These are phyloP conservation scores for Suhomyces faveliae DNA, from an alignment of 805 yeast genomes.

Conservation along the genomic window DNA sequence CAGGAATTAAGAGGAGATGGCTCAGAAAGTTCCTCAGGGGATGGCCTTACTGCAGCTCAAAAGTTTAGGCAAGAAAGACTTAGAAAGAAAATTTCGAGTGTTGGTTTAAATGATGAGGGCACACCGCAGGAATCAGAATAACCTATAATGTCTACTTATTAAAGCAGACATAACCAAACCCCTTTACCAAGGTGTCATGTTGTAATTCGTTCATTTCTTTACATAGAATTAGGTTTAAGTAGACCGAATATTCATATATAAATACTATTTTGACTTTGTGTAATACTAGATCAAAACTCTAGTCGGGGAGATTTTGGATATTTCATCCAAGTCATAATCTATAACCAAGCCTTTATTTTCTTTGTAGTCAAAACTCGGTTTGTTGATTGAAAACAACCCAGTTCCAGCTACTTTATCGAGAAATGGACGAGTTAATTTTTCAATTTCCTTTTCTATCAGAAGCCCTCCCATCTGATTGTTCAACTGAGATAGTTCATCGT, in stretches of 20 bases:
- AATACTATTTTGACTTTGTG: neutral
- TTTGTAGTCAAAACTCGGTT: slow-evolving; percentile 33
- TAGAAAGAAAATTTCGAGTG: slow-evolving; percentile 21
- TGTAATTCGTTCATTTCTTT: slow-evolving; percentile 1
- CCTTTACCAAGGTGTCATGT: neutral
- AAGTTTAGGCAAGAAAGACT: slow-evolving; percentile 41
- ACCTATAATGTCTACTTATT: neutral
- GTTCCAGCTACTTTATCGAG: slow-evolving; percentile 38
- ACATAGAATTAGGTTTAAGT: slow-evolving; percentile 1
- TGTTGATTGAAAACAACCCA: slow-evolving; percentile 35
- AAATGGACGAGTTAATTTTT: slow-evolving; percentile 33
- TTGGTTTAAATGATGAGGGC: slow-evolving; percentile 7
- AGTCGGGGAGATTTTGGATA: slow-evolving; percentile 10
- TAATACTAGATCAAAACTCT: slow-evolving; percentile 1
- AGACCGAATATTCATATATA: neutral
- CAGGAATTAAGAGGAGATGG: slow-evolving; percentile 52
- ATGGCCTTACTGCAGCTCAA: slow-evolving; percentile 39
- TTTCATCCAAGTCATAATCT: slow-evolving; percentile 37
- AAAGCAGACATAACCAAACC: neutral
- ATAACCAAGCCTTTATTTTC: slow-evolving; percentile 24
- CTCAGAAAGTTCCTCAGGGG: slow-evolving; percentile 20
- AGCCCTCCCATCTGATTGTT: slow-evolving; percentile 11
- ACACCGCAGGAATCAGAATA: neutral
- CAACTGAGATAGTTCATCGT: slow-evolving; percentile 15
- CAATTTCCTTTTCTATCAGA: slow-evolving; percentile 16